These are phyloP conservation scores for Pseudozyma sp. DNA, from an alignment of 1,284 basidiomycete genomes.

Conservation along the genomic window DNA sequence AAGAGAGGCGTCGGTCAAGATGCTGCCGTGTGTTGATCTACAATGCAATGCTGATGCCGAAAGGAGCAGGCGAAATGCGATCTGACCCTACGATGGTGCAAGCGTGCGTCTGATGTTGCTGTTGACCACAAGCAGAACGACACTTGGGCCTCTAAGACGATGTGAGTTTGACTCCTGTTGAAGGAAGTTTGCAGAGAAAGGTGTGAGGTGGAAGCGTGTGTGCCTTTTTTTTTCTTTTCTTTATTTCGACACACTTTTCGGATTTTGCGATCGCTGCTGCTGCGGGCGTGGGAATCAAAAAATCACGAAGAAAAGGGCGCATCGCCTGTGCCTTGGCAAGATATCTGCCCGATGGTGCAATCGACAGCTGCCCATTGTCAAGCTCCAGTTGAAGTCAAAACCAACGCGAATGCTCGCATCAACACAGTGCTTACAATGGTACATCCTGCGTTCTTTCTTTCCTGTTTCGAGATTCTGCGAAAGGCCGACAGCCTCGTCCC, in stretches of 20 bases:
- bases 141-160: no score
- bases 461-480: not conserved
- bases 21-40: no score
- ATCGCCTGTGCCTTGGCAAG: conserved; percentile 22
- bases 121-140: no score
- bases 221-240: conserved; percentile 6
- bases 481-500: no score
- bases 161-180: no score
- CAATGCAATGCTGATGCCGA: no score
- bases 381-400: not conserved
- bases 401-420: not conserved
- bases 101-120: no score
- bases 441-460: not conserved
- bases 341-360: conserved; percentile 16
- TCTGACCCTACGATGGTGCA: no score
- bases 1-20: no score
- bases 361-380: conserved; percentile 8
- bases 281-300: not conserved
- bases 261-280: not conserved
- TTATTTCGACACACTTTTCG: not conserved
- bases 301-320: not conserved
- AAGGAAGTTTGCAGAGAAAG: not conserved
- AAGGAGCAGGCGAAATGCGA: no score
- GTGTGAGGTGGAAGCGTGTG: not conserved
- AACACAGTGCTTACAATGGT: no score